Conservation (phyloP, 208 protist species). For the Trichomonas vaginalis region DNA sequence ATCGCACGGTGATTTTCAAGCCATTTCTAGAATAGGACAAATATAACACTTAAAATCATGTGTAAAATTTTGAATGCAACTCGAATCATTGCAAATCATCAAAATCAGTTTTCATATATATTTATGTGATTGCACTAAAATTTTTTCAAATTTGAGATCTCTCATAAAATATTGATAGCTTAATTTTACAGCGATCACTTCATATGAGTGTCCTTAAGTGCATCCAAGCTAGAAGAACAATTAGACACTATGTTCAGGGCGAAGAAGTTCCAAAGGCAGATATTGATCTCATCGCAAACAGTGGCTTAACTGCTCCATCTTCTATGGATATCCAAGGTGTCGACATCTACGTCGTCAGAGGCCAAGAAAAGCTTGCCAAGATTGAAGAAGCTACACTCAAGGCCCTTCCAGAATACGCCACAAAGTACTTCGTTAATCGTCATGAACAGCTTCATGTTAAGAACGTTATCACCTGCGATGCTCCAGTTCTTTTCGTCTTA, state of each 20-base stretch:
- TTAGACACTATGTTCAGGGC: background rate
- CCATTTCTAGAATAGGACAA: too few relatives aligned
- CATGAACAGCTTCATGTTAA: background rate
- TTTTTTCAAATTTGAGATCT: too few relatives aligned
- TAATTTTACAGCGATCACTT: too few relatives aligned
- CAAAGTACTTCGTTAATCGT: background rate
- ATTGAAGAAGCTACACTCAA: background rate
- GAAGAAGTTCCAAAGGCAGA: background rate
- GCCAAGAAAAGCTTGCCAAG: background rate
- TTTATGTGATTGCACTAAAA: too few relatives aligned
- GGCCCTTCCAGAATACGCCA: background rate
- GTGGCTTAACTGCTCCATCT: background rate
- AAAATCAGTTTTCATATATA: too few relatives aligned
- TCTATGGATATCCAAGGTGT: background rate
- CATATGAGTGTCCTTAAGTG: background rate
- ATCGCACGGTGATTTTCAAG: too few relatives aligned
- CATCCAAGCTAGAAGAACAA: background rate
- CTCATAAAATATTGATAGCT: too few relatives aligned
- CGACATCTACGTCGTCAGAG: background rate
- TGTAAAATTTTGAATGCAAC: too few relatives aligned
- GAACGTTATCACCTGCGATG: background rate
- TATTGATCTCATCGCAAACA: background rate
- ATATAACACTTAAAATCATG: too few relatives aligned
- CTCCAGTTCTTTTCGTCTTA: background rate
- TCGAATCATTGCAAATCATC: too few relatives aligned